Percentiles rank a stretch among this genome's conserved stretches.
Conservation (phyloP, 192 early-diverging fungal species). For the Fimicolochytrium jonesii region DNA sequence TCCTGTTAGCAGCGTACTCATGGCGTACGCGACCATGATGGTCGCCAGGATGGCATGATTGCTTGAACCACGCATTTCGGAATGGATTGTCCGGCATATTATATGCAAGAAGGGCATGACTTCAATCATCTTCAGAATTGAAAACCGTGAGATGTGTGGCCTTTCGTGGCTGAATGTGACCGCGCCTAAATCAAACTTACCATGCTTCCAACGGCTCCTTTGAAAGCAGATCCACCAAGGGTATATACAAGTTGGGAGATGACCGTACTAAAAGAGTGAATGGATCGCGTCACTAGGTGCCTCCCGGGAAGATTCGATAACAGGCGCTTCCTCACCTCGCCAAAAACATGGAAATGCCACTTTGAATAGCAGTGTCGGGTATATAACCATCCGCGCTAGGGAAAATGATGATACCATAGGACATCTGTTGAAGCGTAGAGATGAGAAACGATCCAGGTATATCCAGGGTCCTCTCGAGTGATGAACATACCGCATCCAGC, state of each 20-base stretch:
- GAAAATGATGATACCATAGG: slow-evolving; percentile 79
- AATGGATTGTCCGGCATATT: slow-evolving; percentile 64
- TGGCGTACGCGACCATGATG: slow-evolving; percentile 80
- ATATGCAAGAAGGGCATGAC: slow-evolving; percentile 88
- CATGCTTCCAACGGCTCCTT: slow-evolving; percentile 90
- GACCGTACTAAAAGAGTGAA: too few species aligned
- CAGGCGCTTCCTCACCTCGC: slow-evolving; percentile 51
- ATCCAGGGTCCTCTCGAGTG: neutral
- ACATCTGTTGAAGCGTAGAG: slow-evolving; percentile 27
- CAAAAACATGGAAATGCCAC: slow-evolving; percentile 95
- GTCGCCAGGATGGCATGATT: slow-evolving; percentile 77
- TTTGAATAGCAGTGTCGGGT: slow-evolving; percentile 43
- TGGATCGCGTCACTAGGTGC: neutral
- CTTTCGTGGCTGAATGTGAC: too few species aligned
- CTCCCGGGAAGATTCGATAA: neutral
- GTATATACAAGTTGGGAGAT: slow-evolving; percentile 47
- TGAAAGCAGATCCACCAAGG: slow-evolving; percentile 83
- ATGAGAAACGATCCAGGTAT: neutral
- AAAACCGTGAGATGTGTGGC: too few species aligned
- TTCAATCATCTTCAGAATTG: slow-evolving; percentile 67
- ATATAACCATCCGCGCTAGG: slow-evolving; percentile 61
- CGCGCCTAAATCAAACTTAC: too few species aligned
- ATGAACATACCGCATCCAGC: slow-evolving; percentile 70
- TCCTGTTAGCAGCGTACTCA: slow-evolving; percentile 87
- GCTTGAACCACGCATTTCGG: slow-evolving; percentile 52